phyloP scores from a whole-genome alignment of 2,329 filamentous ascomycete genomes.

The Penicillium sumatraense region DNA sequence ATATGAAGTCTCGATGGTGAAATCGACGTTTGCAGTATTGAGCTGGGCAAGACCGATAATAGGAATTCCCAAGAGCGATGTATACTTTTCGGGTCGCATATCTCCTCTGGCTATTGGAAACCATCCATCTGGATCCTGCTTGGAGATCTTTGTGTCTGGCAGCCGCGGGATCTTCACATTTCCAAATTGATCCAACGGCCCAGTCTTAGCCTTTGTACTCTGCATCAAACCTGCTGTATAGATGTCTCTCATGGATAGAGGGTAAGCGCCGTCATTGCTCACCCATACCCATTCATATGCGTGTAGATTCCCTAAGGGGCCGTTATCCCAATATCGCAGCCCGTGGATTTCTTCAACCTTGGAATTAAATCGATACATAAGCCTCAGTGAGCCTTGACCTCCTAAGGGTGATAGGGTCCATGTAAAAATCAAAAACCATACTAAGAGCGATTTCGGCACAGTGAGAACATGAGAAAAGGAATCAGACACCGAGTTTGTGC shows the following conservation, averaged over 20 bases:
- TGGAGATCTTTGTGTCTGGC: not conserved
- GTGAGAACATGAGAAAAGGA: not conserved
- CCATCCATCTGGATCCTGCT: conserved; percentile 3
- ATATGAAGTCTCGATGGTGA: conserved; percentile 6
- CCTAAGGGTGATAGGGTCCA: conserved; percentile 4
- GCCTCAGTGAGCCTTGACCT: conserved; percentile 5
- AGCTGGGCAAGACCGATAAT: not conserved
- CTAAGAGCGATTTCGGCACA: not conserved
- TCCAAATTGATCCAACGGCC: conserved; percentile 1
- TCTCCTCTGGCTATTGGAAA: not conserved
- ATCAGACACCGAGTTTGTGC: not conserved
- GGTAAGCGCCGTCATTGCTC: not conserved
- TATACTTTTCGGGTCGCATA: not conserved
- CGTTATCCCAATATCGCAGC: conserved; percentile 7
- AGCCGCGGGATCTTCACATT: conserved; percentile 9
- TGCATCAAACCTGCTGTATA: conserved; percentile 7
- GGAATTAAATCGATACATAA: not conserved
- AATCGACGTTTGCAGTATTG: not conserved
- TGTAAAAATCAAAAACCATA: not conserved
- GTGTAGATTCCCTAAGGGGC: conserved; percentile 3
- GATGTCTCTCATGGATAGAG: conserved; percentile 1
- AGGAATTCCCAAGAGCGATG: conserved; percentile 4
- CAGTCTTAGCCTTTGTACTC: not conserved
- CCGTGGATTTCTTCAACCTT: not conserved
- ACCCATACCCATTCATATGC: not conserved